Percentiles rank a stretch among this genome's conserved stretches.
Conservation (phyloP, 2,329 filamentous ascomycete species). For the Lanzia echinophila region DNA sequence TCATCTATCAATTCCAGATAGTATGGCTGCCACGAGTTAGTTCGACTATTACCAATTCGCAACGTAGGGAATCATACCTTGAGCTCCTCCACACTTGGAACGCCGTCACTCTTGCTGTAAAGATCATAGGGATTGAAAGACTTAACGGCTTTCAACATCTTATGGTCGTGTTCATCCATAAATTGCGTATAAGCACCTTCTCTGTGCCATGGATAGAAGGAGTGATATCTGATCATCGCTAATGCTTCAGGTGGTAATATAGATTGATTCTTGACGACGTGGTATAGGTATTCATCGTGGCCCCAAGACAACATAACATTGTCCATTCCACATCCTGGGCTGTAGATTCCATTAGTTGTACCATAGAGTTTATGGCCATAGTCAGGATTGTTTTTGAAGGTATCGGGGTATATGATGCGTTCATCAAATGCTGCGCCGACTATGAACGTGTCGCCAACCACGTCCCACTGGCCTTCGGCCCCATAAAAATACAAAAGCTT, state of each 20-base stretch:
- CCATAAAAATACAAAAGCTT: constrained; percentile 77
- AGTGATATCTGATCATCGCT: constrained; percentile 89
- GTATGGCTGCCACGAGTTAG: constrained; percentile 47
- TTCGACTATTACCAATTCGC: background rate
- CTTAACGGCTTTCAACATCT: constrained; percentile 72
- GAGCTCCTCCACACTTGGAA: constrained; percentile 68
- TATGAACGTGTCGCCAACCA: constrained; percentile 81
- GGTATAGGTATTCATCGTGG: constrained; percentile 82
- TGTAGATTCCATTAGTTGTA: constrained; percentile 74
- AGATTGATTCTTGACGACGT: constrained; percentile 76
- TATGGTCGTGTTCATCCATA: constrained; percentile 76
- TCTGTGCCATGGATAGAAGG: constrained; percentile 87
- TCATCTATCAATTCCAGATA: constrained; percentile 70
- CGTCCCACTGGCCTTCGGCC: constrained; percentile 86
- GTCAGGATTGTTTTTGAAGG: constrained; percentile 74
- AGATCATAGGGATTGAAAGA: constrained; percentile 90
- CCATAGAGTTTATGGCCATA: constrained; percentile 62
- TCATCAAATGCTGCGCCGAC: constrained; percentile 70
- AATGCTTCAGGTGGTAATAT: constrained; percentile 73
- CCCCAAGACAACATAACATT: constrained; percentile 90
- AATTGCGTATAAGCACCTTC: constrained; percentile 73
- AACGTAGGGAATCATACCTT: constrained; percentile 46
- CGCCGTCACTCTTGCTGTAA: constrained; percentile 83
- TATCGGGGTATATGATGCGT: constrained; percentile 73
- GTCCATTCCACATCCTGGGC: constrained; percentile 70